Percentiles rank a stretch among this genome's conserved stretches.
Evolutionary conservation across 1,284 basidiomycete species (phyloP).

Genomic region (Malassezia japonica): DNA sequence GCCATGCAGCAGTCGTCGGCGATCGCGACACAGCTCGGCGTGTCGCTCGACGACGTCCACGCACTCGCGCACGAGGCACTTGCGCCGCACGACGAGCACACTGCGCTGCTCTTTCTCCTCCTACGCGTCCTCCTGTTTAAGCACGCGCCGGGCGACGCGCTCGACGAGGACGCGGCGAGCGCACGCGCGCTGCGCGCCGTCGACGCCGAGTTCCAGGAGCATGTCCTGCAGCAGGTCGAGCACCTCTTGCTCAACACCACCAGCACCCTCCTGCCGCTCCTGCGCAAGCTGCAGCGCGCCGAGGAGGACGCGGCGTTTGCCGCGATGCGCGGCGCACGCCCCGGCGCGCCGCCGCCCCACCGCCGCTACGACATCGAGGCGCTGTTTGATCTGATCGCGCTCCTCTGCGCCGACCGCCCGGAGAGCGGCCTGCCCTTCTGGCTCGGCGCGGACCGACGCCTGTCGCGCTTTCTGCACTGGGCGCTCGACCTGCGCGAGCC

Average conservation of each 20-base stretch:
- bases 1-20: conserved; percentile 29
- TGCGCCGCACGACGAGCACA: conserved; percentile 2
- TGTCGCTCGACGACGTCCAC: conserved; percentile 31
- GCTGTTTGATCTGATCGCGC: conserved; percentile 40
- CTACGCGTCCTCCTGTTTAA: conserved; percentile 47
- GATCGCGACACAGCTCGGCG: conserved; percentile 29
- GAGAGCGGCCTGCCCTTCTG: conserved; percentile 41
- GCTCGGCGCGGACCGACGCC: conserved; percentile 50
- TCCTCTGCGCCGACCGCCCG: conserved; percentile 34
- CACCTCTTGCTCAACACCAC: conserved; percentile 28
- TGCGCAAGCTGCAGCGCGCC: conserved; percentile 42
- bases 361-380: conserved; percentile 46
- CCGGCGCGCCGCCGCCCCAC: conserved; percentile 19
- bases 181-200: conserved; percentile 26
- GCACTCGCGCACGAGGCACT: conserved; percentile 17
- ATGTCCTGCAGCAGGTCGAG: conserved; percentile 41
- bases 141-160: conserved; percentile 56
- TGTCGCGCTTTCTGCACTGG: conserved; percentile 43
- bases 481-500: conserved; percentile 44
- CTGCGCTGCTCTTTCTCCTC: conserved; percentile 64
- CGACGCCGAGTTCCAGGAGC: conserved; percentile 36
- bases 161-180: not conserved
- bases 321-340: conserved; percentile 24
- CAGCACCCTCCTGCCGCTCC: conserved; percentile 33
- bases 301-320: conserved; percentile 46